Evolutionary conservation across 176 grass and related monocot species (phyloP).

Genomic region (Zizania latifolia): DNA sequence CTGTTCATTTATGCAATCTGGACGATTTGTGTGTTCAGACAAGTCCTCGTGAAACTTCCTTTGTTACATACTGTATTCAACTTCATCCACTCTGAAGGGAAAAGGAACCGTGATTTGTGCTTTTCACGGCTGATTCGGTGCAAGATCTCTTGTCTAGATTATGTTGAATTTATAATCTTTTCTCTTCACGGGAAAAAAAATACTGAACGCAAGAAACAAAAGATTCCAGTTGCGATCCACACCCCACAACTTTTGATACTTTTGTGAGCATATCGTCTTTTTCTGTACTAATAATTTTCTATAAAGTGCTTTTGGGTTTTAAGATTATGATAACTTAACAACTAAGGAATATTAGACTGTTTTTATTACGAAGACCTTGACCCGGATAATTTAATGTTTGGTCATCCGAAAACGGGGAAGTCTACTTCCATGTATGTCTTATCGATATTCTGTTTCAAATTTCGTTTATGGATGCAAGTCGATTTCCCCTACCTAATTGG

Average conservation of each 20-base stretch:
- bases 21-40: too few species aligned
- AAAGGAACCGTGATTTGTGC: neutral
- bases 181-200: neutral
- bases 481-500: too few species aligned
- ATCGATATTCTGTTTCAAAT: too few species aligned
- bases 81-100: neutral
- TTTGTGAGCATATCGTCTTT: neutral
- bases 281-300: neutral
- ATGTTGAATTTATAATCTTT: too few species aligned
- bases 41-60: too few species aligned
- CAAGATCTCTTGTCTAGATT: too few species aligned
- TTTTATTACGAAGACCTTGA: neutral
- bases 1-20: too few species aligned
- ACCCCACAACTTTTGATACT: neutral
- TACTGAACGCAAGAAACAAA: neutral
- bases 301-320: neutral
- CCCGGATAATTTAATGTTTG: neutral
- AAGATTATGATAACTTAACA: neutral
- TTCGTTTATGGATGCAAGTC: neutral
- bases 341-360: neutral
- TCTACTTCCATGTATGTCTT: neutral
- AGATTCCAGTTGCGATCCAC: neutral
- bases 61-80: neutral
- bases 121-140: neutral
- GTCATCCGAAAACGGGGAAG: neutral